A percentile compares a stretch with the other conserved stretches of the same genome.
phyloP scores from a whole-genome alignment of 2,329 filamentous ascomycete genomes.

The Phialophora tarda region DNA sequence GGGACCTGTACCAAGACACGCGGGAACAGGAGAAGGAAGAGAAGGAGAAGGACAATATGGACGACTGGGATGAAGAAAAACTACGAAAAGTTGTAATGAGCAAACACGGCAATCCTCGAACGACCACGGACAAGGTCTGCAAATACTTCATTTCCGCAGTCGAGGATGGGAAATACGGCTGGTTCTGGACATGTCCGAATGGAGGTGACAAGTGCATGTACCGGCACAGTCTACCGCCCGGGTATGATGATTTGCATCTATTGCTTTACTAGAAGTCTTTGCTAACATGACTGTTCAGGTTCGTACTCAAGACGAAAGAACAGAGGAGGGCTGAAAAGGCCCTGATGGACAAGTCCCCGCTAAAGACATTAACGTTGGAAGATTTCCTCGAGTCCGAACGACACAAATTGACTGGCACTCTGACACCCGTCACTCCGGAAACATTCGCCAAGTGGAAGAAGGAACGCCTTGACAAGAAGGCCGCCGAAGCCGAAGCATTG shows the following conservation, averaged over 20 bases:
- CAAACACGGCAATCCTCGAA: constrained; percentile 96
- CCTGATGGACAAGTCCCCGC: constrained; percentile 89
- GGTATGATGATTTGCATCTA: constrained; percentile 63
- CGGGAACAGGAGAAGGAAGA: constrained; percentile 74
- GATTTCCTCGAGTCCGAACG: constrained; percentile 97
- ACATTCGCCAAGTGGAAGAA: constrained; percentile 97
- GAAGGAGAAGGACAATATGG: constrained; percentile 84
- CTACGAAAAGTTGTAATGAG: constrained; percentile 85
- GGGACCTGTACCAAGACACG: constrained; percentile 84
- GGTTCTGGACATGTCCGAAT: constrained; percentile 99
- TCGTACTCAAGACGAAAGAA: constrained; percentile 96
- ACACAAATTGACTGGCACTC: constrained; percentile 87
- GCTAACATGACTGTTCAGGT: constrained; percentile 59
- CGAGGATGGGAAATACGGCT: constrained; percentile 97
- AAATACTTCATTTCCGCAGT: constrained; percentile 97
- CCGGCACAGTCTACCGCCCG: constrained; percentile 90
- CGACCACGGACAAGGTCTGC: constrained; percentile 97
- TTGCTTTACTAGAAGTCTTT: constrained; percentile 10
- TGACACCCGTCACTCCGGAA: constrained; percentile 93
- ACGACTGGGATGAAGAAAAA: constrained; percentile 98
- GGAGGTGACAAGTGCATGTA: constrained; percentile 99
- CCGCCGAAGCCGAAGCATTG: constrained; percentile 86
- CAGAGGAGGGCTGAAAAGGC: constrained; percentile 95
- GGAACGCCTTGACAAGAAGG: constrained; percentile 92
- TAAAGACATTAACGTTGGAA: constrained; percentile 92